A percentile compares a stretch with the other conserved stretches of the same genome.
These are phyloP conservation scores for Chlamydomonas schloesseri DNA, from an alignment of 139 green algal genomes.

Conservation along the genomic window DNA sequence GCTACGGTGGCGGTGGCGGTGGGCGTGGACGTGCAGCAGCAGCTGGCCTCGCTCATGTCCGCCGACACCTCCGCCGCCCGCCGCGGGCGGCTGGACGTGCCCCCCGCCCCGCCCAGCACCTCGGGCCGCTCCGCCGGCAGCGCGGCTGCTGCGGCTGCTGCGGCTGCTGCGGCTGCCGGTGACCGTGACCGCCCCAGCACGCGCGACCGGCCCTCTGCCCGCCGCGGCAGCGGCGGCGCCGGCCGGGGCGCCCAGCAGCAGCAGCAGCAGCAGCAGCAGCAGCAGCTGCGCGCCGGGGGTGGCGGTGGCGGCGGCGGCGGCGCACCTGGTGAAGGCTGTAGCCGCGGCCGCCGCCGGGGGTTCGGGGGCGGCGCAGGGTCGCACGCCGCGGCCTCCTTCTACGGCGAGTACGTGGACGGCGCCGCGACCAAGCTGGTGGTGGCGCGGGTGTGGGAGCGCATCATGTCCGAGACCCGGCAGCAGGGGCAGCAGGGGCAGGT, in stretches of 20 bases:
- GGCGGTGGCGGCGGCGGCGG: background rate
- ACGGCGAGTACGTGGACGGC: conserved; percentile 28
- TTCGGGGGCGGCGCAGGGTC: too few species aligned
- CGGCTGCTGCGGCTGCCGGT: too few species aligned
- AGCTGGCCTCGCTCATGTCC: background rate
- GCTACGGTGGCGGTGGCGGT: too few species aligned
- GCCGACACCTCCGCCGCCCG: too few species aligned
- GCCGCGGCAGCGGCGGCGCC: too few species aligned
- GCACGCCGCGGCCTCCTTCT: conserved; percentile 24
- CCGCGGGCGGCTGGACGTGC: background rate
- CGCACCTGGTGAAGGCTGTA: too few species aligned
- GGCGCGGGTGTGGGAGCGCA: background rate
- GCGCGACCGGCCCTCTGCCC: too few species aligned
- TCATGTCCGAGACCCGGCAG: background rate
- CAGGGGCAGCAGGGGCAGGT: background rate
- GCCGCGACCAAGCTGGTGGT: conserved; percentile 16
- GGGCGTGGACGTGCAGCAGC: background rate
- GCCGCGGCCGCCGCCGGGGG: too few species aligned
- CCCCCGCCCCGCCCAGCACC: conserved; percentile 15
- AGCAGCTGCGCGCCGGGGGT: too few species aligned
- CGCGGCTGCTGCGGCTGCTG: too few species aligned
- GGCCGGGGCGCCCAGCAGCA: too few species aligned
- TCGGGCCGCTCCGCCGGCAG: background rate
- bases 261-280: too few species aligned
- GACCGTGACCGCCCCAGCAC: background rate